Evolutionary conservation across 1,139 yeast genomes (phyloP).

Genomic region (Taphrina flavorubra): DNA sequence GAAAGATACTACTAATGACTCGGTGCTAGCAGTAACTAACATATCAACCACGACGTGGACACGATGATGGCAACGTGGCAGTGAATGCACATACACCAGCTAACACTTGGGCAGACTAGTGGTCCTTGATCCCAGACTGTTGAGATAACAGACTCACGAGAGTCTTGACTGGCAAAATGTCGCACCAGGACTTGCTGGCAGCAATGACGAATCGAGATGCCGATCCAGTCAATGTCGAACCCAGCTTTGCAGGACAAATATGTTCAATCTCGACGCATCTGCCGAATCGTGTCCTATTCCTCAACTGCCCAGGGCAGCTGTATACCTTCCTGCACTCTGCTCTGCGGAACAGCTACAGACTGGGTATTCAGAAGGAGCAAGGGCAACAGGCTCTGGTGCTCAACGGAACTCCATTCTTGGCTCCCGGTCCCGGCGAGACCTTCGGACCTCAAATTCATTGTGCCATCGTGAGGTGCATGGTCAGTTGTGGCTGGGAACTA

Average conservation of each 20-base stretch:
- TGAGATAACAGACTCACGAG: too few species aligned
- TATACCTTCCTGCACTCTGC: conserved; percentile 28
- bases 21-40: too few species aligned
- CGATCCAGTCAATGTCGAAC: conserved; percentile 30
- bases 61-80: too few species aligned
- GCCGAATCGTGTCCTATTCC: conserved; percentile 28
- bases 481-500: conserved; percentile 30
- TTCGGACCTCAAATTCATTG: conserved; percentile 24
- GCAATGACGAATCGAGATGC: conserved; percentile 36
- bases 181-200: conserved; percentile 13
- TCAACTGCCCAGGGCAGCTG: conserved; percentile 33
- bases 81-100: too few species aligned
- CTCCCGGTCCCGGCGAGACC: conserved; percentile 28
- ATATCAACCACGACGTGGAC: too few species aligned
- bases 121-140: too few species aligned
- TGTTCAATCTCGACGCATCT: conserved; percentile 33
- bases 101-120: too few species aligned
- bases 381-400: conserved; percentile 28
- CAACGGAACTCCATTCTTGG: conserved; percentile 28
- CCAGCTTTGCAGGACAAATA: conserved; percentile 31
- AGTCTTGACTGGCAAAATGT: neutral
- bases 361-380: conserved; percentile 21
- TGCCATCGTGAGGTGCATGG: conserved; percentile 37
- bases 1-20: too few species aligned
- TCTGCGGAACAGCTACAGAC: conserved; percentile 22